Percentiles rank a stretch among this genome's conserved stretches.
Conservation (phyloP, 257 asterid genomes). For the Coffea canephora region DNA sequence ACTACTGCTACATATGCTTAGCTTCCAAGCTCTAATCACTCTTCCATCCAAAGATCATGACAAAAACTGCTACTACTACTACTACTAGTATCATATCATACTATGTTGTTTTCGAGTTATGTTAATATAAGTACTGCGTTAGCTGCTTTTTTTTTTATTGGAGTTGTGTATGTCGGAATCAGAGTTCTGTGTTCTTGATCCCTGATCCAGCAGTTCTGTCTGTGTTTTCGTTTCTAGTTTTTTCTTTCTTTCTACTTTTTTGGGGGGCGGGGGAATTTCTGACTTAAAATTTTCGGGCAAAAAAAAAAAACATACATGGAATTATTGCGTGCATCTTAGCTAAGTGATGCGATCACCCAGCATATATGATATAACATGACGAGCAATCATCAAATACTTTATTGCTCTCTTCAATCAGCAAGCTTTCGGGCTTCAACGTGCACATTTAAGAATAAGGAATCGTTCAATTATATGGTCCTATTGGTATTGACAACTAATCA, state of each 20-base stretch:
- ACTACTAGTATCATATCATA: no score
- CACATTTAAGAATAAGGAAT: conserved; percentile 21
- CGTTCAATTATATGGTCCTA: background rate
- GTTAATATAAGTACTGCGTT: no score
- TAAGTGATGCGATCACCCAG: background rate
- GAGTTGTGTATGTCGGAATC: no score
- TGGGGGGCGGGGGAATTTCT: background rate
- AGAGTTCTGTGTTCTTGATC: background rate
- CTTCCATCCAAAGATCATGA: no score
- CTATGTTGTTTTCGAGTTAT: no score
- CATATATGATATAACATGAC: background rate
- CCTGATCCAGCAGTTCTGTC: background rate
- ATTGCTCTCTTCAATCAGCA: background rate
- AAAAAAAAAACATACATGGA: background rate
- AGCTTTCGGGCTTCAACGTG: conserved; percentile 21
- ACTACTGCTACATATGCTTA: background rate
- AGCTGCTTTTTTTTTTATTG: no score
- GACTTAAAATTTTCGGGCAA: background rate
- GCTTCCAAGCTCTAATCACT: conserved; percentile 1
- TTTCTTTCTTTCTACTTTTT: no score
- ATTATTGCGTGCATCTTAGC: background rate
- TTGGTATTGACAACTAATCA: background rate
- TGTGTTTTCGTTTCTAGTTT: background rate
- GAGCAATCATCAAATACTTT: conserved; percentile 4
- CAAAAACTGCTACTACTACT: no score